Conservation (phyloP, 225 moss, liverwort and hornwort species). For the Bryoerythrophyllum caledonicum region DNA sequence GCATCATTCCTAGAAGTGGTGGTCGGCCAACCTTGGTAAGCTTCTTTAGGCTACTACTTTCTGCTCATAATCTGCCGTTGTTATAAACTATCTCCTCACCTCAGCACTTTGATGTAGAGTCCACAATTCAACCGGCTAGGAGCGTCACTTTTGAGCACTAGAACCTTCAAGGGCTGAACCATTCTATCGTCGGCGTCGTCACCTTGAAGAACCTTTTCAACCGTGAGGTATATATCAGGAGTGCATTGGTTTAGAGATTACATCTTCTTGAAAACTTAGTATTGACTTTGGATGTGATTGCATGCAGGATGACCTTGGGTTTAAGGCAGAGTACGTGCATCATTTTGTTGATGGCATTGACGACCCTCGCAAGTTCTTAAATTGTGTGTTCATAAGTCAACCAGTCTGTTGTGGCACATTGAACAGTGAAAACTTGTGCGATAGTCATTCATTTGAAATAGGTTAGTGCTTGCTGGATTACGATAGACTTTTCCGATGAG, state of each 20-base stretch:
- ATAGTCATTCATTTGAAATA: too few relatives aligned
- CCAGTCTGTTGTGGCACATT: too few relatives aligned
- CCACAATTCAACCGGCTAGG: slow-evolving; percentile 79
- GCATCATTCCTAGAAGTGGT: too few relatives aligned
- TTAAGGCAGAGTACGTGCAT: slow-evolving; percentile 86
- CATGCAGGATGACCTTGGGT: slow-evolving; percentile 42
- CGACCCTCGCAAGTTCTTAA: slow-evolving; percentile 56
- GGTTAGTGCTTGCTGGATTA: too few relatives aligned
- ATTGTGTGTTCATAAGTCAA: too few relatives aligned
- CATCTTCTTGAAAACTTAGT: too few relatives aligned
- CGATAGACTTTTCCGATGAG: too few relatives aligned
- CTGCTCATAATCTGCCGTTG: neutral
- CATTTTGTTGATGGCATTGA: slow-evolving; percentile 79
- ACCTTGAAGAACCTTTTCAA: slow-evolving; percentile 83
- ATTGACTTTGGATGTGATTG: too few relatives aligned
- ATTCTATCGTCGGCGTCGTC: slow-evolving; percentile 77
- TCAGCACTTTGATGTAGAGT: slow-evolving; percentile 20
- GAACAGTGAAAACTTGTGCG: too few relatives aligned
- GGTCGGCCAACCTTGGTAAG: slow-evolving; percentile 69
- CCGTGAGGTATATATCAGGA: slow-evolving; percentile 46
- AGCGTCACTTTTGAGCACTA: slow-evolving; percentile 91
- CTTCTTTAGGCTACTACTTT: neutral
- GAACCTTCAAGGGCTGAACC: slow-evolving; percentile 72
- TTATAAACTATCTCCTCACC: neutral
- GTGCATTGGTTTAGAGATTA: neutral